These are phyloP conservation scores for Penicillium hordei DNA, from an alignment of 2,329 filamentous ascomycete species.

Conservation along the genomic window DNA sequence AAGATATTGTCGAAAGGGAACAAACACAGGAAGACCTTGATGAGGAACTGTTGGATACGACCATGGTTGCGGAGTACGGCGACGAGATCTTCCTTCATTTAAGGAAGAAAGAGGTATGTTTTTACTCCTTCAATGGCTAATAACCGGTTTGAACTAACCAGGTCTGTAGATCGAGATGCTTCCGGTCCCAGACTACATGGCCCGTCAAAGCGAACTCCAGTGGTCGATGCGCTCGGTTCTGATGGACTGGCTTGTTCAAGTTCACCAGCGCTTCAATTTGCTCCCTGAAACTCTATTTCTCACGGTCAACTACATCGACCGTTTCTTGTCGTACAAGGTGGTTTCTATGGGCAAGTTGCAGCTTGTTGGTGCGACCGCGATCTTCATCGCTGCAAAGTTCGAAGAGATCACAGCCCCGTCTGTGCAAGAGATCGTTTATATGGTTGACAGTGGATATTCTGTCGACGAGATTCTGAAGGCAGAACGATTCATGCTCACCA, in stretches of 20 bases:
- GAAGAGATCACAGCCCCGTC: slow-evolving; percentile 99
- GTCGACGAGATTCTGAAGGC: slow-evolving; percentile 93
- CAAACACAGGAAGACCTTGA: slow-evolving; percentile 73
- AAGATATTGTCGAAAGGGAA: slow-evolving; percentile 64
- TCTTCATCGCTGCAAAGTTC: slow-evolving; percentile 96
- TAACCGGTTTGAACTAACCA: slow-evolving; percentile 9
- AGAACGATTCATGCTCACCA: slow-evolving; percentile 95
- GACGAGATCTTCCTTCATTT: slow-evolving; percentile 96
- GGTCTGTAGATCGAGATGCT: slow-evolving; percentile 67
- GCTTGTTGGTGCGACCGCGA: slow-evolving; percentile 90
- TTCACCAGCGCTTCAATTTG: slow-evolving; percentile 86
- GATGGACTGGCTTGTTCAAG: slow-evolving; percentile 97
- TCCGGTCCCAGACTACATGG: slow-evolving; percentile 93
- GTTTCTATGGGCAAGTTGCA: slow-evolving; percentile 94
- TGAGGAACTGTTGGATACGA: slow-evolving; percentile 89
- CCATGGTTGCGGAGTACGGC: slow-evolving; percentile 95
- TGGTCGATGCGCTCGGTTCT: slow-evolving; percentile 98
- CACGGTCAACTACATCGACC: slow-evolving; percentile 94
- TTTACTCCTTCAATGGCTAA: not conserved
- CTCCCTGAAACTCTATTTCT: slow-evolving; percentile 94
- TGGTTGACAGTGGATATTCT: slow-evolving; percentile 91
- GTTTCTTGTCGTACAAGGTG: slow-evolving; percentile 90
- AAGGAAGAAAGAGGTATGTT: slow-evolving; percentile 76
- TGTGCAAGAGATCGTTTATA: slow-evolving; percentile 92
- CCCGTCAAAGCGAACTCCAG: slow-evolving; percentile 92